Percentiles rank a stretch among this genome's conserved stretches.
phyloP scores from a whole-genome alignment of 2,329 filamentous ascomycete species.

The Neofusicoccum sp. region DNA sequence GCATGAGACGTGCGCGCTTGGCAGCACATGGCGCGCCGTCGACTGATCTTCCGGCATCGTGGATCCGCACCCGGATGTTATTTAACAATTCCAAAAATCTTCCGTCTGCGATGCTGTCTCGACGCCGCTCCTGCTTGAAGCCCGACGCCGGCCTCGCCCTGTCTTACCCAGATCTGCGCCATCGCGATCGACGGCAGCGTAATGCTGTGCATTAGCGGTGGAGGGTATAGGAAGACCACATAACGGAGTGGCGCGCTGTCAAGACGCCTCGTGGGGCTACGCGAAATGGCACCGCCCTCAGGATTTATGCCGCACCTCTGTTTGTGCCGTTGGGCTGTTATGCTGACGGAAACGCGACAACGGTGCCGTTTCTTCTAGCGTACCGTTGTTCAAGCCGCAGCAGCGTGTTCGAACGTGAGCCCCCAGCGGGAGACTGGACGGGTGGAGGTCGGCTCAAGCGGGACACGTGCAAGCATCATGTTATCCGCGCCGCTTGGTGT shows the following conservation, averaged over 20 bases:
- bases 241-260: background rate
- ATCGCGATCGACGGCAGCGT: conserved; percentile 12
- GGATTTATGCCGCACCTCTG: conserved; percentile 4
- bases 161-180: background rate
- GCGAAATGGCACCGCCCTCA: conserved; percentile 6
- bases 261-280: background rate
- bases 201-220: conserved; percentile 15
- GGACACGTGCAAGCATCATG: background rate
- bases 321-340: background rate
- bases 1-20: conserved; percentile 9
- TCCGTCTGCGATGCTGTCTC: background rate
- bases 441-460: background rate
- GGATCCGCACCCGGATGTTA: background rate
- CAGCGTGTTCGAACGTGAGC: background rate
- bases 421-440: too few species aligned
- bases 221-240: conserved; percentile 5
- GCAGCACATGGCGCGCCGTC: background rate
- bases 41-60: background rate
- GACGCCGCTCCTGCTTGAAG: background rate
- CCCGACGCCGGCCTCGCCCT: background rate
- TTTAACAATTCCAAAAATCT: background rate
- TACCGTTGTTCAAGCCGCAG: background rate
- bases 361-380: background rate
- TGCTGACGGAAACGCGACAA: background rate
- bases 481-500: background rate